Percentiles rank a stretch among this genome's conserved stretches.
Evolutionary conservation across 345 rosid species (phyloP).

Genomic region (Citrus unshiu): DNA sequence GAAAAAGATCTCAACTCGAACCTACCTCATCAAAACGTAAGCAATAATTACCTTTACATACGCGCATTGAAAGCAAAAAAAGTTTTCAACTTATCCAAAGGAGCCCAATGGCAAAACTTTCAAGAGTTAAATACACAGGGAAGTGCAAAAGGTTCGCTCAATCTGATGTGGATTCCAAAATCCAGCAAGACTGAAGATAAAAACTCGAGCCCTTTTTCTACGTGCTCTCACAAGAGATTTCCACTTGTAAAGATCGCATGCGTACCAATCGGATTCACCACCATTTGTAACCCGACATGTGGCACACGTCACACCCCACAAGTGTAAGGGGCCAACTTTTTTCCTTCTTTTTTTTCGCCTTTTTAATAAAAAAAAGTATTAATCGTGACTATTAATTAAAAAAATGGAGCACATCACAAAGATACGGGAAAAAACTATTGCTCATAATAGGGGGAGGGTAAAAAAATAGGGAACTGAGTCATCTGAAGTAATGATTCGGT

Average conservation of each 20-base stretch:
- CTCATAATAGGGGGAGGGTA: too few species aligned
- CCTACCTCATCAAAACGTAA: background rate
- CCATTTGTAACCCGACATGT: background rate
- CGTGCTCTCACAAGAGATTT: slow-evolving; percentile 5
- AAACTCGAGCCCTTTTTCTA: background rate
- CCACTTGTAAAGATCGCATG: slow-evolving; percentile 30
- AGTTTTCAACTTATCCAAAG: background rate
- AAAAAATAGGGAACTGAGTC: too few species aligned
- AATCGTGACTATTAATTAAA: background rate
- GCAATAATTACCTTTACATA: background rate
- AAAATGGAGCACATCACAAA: background rate
- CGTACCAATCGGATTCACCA: slow-evolving; percentile 15
- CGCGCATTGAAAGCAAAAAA: background rate
- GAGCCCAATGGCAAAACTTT: background rate
- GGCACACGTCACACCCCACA: slow-evolving; percentile 20
- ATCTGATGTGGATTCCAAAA: slow-evolving; percentile 27
- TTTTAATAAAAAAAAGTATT: background rate
- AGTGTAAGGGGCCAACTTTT: background rate
- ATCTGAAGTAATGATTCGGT: too few species aligned
- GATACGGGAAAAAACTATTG: too few species aligned
- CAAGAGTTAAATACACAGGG: background rate
- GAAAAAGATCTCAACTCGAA: background rate
- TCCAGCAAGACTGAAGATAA: background rate
- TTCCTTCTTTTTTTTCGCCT: too few species aligned
- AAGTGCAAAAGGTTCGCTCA: background rate